Evolutionary conservation across 2,329 filamentous ascomycete genomes (phyloP), one percentile per base, ranked within the genome.

Genomic region (Pseudomassariella vexata): DNA sequence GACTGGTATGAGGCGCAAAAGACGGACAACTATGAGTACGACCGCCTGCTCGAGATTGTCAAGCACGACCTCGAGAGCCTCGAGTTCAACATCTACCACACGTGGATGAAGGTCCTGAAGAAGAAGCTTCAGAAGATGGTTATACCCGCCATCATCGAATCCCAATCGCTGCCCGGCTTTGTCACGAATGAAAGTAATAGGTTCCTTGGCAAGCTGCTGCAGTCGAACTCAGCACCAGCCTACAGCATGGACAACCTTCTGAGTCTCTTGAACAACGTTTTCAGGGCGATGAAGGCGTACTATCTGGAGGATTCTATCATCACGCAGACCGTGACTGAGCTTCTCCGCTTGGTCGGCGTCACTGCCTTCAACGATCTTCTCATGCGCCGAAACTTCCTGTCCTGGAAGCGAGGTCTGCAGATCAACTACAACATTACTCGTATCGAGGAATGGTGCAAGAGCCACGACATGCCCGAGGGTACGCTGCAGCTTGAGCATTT

Each of bases 401-500:
- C 89, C 1, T 98, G 92, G 92, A 98, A 98, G 72, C 87, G 92
- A 60, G 92, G 92, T 49, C 76, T 98, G 34, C 92, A 98, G 62
- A 98, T 98, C 67, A 98, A 98, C 67, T 98, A 98, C 72, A 98
- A 98, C 66, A 98, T 98, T 59, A 98, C 92, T 16, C 79, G 92
- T 36, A 98, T 98, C 42, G 92, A 98, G 61, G 92, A 98, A 64
- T 98, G 92, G 92, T 98, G 92, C 67, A 98, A 98, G 78, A 95
- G 89, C 54, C 94, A 98, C 59, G 92, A 96, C 49, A 96, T 98
- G 90, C 92, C 92, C 1, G 90, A 98, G 62, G 92, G 92, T 34
- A 98, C 90, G 19, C 73, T 98, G 32, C 90, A 96, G 65, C 75
- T 98, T 35, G 92, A 98, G 69, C 92, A 98, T 68, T 66, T 98